Evolutionary conservation across 768 basidiomycete species (phyloP).

Genomic region (Lactarius sanguifluus): DNA sequence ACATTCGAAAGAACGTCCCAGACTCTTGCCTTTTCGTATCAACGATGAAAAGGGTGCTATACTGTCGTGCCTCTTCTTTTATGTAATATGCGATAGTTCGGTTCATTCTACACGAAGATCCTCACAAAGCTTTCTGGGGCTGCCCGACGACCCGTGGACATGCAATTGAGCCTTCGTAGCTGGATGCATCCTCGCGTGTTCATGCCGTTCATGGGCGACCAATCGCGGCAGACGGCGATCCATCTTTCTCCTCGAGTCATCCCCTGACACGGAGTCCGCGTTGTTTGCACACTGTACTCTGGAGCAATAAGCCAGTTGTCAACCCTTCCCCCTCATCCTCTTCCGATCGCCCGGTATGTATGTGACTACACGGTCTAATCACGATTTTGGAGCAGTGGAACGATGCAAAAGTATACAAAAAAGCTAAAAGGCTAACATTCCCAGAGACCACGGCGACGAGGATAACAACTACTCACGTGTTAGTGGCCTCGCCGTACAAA

Average conservation of each 20-base stretch:
- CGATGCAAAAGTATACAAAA: neutral
- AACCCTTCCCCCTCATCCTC: neutral
- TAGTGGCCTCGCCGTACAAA: neutral
- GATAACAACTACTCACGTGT: neutral
- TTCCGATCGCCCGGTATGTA: neutral
- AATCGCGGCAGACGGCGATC: constrained; percentile 1
- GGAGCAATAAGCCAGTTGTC: neutral
- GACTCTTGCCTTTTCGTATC: too few species aligned
- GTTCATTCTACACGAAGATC: constrained; percentile 1
- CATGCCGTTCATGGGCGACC: neutral
- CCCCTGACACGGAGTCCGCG: neutral
- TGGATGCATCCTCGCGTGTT: neutral
- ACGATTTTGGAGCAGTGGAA: neutral
- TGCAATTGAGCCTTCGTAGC: neutral
- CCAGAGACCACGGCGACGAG: neutral
- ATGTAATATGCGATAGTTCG: neutral
- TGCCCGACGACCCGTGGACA: neutral
- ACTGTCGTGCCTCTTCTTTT: constrained; percentile 3
- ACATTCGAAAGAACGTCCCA: neutral
- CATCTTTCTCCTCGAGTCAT: neutral
- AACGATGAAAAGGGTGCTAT: constrained; percentile 1
- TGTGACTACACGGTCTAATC: neutral
- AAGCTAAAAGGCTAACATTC: neutral
- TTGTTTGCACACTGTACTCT: neutral
- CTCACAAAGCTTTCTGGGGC: neutral